These are phyloP conservation scores for Periconia macrospinosa DNA, from an alignment of 2,329 filamentous ascomycete species.

Conservation along the genomic window DNA sequence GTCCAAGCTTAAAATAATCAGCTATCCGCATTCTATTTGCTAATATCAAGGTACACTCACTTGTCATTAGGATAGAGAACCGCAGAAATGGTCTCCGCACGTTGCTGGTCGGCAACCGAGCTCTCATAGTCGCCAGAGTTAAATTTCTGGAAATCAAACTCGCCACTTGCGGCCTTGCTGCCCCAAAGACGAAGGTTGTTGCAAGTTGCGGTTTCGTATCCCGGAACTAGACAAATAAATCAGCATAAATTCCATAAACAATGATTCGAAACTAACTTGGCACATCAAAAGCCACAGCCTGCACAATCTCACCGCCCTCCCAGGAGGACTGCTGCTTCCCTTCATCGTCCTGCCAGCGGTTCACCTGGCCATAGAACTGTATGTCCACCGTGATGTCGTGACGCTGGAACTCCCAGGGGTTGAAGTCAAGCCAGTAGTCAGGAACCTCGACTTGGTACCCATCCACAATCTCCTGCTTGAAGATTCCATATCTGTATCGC, in stretches of 20 bases:
- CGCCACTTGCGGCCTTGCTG: constrained; percentile 93
- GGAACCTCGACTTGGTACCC: constrained; percentile 98
- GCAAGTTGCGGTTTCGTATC: constrained; percentile 84
- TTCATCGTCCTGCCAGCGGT: constrained; percentile 69
- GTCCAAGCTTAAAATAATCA: constrained; percentile 60
- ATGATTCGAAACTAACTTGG: constrained; percentile 35
- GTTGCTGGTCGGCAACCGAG: constrained; percentile 96
- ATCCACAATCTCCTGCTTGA: constrained; percentile 98
- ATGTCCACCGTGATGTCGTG: constrained; percentile 96
- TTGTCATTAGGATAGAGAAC: constrained; percentile 98
- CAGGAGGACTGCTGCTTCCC: constrained; percentile 77
- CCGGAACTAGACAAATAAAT: constrained; percentile 67
- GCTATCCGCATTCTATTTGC: background rate
- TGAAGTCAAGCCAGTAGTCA: constrained; percentile 99
- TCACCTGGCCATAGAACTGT: constrained; percentile 89
- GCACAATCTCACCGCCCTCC: constrained; percentile 92
- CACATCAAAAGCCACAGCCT: constrained; percentile 91
- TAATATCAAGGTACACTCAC: constrained; percentile 16
- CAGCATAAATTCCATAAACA: constrained; percentile 4
- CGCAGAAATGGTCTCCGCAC: constrained; percentile 97
- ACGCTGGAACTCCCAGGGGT: constrained; percentile 97
- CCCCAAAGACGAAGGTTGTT: constrained; percentile 98
- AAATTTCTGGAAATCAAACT: constrained; percentile 99
- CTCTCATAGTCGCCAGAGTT: constrained; percentile 98
- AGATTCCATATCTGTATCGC: constrained; percentile 90